A percentile compares a stretch with the other conserved stretches of the same genome.
These are phyloP conservation scores for Ascoidea tarda DNA, from an alignment of 805 yeast species.

Conservation along the genomic window DNA sequence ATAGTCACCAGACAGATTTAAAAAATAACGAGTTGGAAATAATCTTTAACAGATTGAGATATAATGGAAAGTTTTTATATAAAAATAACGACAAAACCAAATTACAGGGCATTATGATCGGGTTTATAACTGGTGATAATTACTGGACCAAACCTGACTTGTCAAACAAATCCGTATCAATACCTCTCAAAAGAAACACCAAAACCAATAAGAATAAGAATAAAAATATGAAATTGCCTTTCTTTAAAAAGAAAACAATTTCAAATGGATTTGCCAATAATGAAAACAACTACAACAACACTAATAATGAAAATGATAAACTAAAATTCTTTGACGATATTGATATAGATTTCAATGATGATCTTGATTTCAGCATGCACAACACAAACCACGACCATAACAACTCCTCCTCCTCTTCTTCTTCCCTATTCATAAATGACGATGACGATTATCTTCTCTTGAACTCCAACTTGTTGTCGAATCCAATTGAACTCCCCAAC, in stretches of 20 bases:
- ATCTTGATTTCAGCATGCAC: too few species aligned
- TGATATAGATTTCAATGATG: constrained; percentile 1
- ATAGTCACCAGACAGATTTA: background rate
- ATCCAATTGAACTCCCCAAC: constrained; percentile 34
- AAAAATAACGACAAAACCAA: constrained; percentile 1
- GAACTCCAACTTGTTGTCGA: constrained; percentile 35
- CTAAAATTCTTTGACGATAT: constrained; percentile 3
- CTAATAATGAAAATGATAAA: background rate
- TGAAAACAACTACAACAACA: background rate
- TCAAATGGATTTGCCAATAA: background rate
- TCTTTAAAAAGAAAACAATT: background rate
- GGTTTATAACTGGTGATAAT: constrained; percentile 3
- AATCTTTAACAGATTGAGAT: constrained; percentile 2
- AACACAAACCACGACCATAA: constrained; percentile 1
- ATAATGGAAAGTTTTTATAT: constrained; percentile 3
- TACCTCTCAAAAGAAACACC: background rate
- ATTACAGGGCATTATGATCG: constrained; percentile 4
- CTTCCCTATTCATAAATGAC: constrained; percentile 16
- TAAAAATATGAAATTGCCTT: background rate
- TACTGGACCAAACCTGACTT: constrained; percentile 6
- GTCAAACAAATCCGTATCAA: background rate
- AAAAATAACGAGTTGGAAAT: constrained; percentile 1
- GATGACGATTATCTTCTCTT: constrained; percentile 25
- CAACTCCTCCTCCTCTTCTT: background rate
- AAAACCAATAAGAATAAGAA: background rate